These are phyloP conservation scores for Chloroidium sp. DNA, from an alignment of 163 green algal genomes.

Conservation along the genomic window DNA sequence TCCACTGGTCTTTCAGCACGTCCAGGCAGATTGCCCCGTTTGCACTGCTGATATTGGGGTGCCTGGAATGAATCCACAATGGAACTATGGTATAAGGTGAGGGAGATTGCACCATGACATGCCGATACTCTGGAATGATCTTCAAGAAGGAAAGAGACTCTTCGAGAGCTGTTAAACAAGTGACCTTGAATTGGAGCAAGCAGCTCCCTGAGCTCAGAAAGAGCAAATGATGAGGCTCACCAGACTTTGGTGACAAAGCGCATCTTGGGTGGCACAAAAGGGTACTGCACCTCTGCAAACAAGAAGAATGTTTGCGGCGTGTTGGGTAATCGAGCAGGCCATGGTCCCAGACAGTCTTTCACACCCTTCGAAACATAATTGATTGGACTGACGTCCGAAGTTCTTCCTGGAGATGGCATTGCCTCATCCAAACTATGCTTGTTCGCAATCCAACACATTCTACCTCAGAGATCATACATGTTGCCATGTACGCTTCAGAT, in stretches of 20 bases:
- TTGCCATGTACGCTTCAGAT: background rate
- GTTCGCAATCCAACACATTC: background rate
- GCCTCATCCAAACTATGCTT: background rate
- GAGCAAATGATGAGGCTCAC: background rate
- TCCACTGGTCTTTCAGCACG: conserved; percentile 86
- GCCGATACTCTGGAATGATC: background rate
- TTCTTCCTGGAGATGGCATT: too few relatives aligned
- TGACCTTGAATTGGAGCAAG: background rate
- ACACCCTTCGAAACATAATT: too few relatives aligned
- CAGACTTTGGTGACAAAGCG: conserved; percentile 77
- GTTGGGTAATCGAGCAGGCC: background rate
- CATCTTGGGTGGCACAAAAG: conserved; percentile 89
- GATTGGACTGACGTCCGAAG: too few relatives aligned
- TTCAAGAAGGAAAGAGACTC: background rate
- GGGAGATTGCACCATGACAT: too few relatives aligned
- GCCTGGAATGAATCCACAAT: conserved; percentile 28
- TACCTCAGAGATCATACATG: too few relatives aligned
- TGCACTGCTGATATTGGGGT: conserved; percentile 82
- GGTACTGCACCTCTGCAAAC: conserved; percentile 64
- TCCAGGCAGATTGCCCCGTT: conserved; percentile 89
- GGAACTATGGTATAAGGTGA: too few relatives aligned
- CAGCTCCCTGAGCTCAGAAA: background rate
- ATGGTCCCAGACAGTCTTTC: too few relatives aligned
- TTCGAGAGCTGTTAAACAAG: background rate
- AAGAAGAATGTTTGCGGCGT: background rate